A percentile compares a stretch with the other conserved stretches of the same genome.
Evolutionary conservation across 169 alveolate species (phyloP).

Genomic region (Cryptosporidium tyzzeri): DNA sequence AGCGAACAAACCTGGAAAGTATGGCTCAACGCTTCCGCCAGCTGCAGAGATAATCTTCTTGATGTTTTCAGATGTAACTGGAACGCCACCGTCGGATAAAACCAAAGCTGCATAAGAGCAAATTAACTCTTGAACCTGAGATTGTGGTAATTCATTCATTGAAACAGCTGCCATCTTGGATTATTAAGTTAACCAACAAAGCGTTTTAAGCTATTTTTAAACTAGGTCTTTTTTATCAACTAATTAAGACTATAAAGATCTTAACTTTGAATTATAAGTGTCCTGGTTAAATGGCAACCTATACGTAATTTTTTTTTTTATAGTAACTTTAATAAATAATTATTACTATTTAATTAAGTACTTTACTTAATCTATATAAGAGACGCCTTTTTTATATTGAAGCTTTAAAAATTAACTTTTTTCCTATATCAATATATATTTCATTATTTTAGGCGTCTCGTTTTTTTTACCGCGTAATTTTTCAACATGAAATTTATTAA

Average conservation of each 20-base stretch:
- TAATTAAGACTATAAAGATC: slow-evolving; percentile 13
- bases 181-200: slow-evolving; percentile 72
- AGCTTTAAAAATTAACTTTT: slow-evolving; percentile 1
- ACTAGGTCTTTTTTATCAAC: neutral
- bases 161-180: slow-evolving; percentile 78
- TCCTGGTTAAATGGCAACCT: neutral
- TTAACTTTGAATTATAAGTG: slow-evolving; percentile 9
- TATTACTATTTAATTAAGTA: slow-evolving; percentile 6
- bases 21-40: slow-evolving; percentile 68
- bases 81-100: slow-evolving; percentile 66
- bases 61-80: slow-evolving; percentile 62
- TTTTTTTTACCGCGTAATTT: neutral
- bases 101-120: slow-evolving; percentile 72
- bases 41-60: slow-evolving; percentile 72
- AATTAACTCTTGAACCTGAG: slow-evolving; percentile 67
- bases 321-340: neutral
- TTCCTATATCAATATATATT: neutral
- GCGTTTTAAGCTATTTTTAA: slow-evolving; percentile 76
- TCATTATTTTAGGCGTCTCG: neutral
- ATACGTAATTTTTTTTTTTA: neutral
- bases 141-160: slow-evolving; percentile 29
- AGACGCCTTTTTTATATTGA: neutral
- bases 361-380: neutral
- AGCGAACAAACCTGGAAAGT: slow-evolving; percentile 74
- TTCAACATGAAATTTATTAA: too few species aligned